Percentiles rank a stretch among this genome's conserved stretches.
phyloP scores from a whole-genome alignment of 1,284 basidiomycete genomes.

The Anthracocystis setariae region DNA sequence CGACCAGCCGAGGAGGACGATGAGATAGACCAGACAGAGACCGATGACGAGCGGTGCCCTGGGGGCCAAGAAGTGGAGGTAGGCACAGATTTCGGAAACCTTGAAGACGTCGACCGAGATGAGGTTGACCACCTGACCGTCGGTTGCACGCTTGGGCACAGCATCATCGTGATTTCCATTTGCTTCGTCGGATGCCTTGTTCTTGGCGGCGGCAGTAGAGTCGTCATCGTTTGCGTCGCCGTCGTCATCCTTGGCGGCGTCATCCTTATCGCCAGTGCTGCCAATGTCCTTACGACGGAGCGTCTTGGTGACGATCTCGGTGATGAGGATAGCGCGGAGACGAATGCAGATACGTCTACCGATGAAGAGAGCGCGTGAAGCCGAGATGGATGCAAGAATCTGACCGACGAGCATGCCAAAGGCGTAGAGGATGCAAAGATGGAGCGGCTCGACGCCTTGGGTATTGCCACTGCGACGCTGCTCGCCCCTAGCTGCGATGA shows the following conservation, averaged over 20 bases:
- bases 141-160: conserved; percentile 64
- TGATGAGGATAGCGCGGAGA: conserved; percentile 70
- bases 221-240: conserved; percentile 19
- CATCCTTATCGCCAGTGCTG: conserved; percentile 40
- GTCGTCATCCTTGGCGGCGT: conserved; percentile 23
- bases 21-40: conserved; percentile 70
- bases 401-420: conserved; percentile 70
- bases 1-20: conserved; percentile 71
- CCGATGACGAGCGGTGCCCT: conserved; percentile 71
- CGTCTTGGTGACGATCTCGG: conserved; percentile 72
- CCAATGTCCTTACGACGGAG: conserved; percentile 70
- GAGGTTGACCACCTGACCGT: conserved; percentile 72
- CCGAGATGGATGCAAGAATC: conserved; percentile 67
- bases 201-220: conserved; percentile 25
- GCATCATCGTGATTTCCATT: conserved; percentile 16
- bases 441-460: conserved; percentile 62
- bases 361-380: conserved; percentile 70
- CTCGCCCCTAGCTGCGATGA: conserved; percentile 64
- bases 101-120: conserved; percentile 72
- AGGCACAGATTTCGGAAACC: conserved; percentile 53
- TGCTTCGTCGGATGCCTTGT: conserved; percentile 17
- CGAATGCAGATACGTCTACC: conserved; percentile 70
- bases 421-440: conserved; percentile 72
- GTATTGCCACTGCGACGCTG: conserved; percentile 24
- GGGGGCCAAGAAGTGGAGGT: conserved; percentile 67